Evolutionary conservation across 106 monocot species (phyloP), one percentile per base, ranked within the genome.

Genomic region (Dioscorea alata): DNA sequence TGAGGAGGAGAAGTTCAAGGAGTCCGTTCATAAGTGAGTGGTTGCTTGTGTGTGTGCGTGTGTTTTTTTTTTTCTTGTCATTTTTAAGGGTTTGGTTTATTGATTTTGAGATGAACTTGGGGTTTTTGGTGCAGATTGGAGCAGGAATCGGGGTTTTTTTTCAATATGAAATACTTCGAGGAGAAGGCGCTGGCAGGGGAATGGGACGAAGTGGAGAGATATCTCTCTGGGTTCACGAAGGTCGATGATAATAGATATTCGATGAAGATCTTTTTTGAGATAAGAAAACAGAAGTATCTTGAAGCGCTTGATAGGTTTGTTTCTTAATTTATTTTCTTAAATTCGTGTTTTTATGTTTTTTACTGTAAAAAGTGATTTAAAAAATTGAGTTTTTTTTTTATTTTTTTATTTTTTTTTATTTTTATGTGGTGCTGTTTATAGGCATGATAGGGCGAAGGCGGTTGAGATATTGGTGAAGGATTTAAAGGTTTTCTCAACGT

Each of bases 391-490:
- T 1, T 28, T 28, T 28, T n/a, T n/a, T n/a, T n/a, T n/a, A n/a
- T n/a, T 34, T 34, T 34, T 34, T 4, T 34, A 34, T 34, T 34
- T 34, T 34, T 3, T 34, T 34, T 25, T 58, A 42, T 4, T 8
- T 23, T 33, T 10, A 57, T 64, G 42, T 64, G 18, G 18, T 21
- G 33, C 5, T 42, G 42, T 32, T 17, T 34, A n/a, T 68, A 84
- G 84, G 72, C 71, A 76, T 65, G 84, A 84, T 22, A 67, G 80
- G 69, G 71, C 73, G 25, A 80, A 76, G 72, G 84, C 76, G 21
- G 84, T 84, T n/a, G 84, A 84, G 54, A 76, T 80, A 58, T 59
- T 84, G 69, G 71, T 84, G 17, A 84, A 76, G 69, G 84, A 84
- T 76, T 66, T 84, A 8, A 84, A 80, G 61, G 80, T 84, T 10